Percentiles rank a stretch among this genome's conserved stretches.
Evolutionary conservation across 2,329 filamentous ascomycete genomes (phyloP).

Genomic region (Cercospora brassicicola): DNA sequence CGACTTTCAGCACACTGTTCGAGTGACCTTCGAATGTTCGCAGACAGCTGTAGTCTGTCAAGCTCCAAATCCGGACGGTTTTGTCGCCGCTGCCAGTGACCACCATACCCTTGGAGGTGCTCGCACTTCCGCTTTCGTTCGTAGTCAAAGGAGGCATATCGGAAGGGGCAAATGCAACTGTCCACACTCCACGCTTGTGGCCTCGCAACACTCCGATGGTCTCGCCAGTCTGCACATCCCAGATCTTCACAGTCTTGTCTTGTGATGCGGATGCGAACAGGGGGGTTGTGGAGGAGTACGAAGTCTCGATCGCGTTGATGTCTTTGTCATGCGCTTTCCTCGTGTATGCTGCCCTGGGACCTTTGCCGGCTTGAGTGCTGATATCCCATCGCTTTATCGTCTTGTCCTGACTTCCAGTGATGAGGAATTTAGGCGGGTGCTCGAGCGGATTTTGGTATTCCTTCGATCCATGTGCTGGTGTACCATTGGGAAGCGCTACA

Average conservation of each 20-base stretch:
- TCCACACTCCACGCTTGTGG: slow-evolving; percentile 94
- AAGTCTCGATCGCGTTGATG: slow-evolving; percentile 87
- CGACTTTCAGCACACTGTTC: slow-evolving; percentile 89
- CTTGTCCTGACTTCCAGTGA: slow-evolving; percentile 93
- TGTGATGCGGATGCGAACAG: slow-evolving; percentile 95
- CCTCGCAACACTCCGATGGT: slow-evolving; percentile 87
- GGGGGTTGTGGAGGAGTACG: slow-evolving; percentile 63
- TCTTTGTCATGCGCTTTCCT: slow-evolving; percentile 98
- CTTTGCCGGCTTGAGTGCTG: slow-evolving; percentile 45
- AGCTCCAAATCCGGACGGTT: slow-evolving; percentile 91
- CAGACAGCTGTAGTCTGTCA: slow-evolving; percentile 88
- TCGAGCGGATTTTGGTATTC: slow-evolving; percentile 72
- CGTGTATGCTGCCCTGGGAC: slow-evolving; percentile 72
- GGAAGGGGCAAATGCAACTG: slow-evolving; percentile 82
- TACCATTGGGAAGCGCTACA: slow-evolving; percentile 73
- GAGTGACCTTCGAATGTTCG: slow-evolving; percentile 95
- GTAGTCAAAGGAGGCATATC: slow-evolving; percentile 73
- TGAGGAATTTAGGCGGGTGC: slow-evolving; percentile 76
- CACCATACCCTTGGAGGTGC: slow-evolving; percentile 73
- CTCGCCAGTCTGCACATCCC: slow-evolving; percentile 86
- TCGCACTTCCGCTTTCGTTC: slow-evolving; percentile 61
- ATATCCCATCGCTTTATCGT: slow-evolving; percentile 95
- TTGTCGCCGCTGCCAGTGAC: slow-evolving; percentile 94
- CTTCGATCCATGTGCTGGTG: slow-evolving; percentile 67
- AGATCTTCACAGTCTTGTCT: slow-evolving; percentile 95